Conservation (phyloP, 208 protist genomes). For the Tritrichomonas musculus region DNA sequence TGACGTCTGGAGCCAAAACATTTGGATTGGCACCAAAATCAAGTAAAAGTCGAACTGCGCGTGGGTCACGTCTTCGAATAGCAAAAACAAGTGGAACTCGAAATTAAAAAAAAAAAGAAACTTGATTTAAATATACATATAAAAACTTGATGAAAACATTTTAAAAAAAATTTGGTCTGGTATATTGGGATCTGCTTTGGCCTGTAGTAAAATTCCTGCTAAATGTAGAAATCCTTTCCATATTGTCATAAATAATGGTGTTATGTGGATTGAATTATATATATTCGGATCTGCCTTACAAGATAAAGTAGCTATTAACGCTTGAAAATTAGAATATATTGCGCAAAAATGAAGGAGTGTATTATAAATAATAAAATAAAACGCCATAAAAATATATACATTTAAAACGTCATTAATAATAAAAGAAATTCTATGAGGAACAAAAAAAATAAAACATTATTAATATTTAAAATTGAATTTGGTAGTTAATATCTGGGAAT, state of each 20-base stretch:
- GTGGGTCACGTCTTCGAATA: background rate
- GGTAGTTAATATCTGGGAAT: too few relatives aligned
- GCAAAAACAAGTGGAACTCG: background rate
- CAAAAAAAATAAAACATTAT: too few relatives aligned
- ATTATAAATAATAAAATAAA: background rate
- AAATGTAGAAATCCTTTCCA: conserved; percentile 14
- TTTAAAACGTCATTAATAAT: too few relatives aligned
- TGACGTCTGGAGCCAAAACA: background rate
- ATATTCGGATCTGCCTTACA: background rate
- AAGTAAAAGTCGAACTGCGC: background rate
- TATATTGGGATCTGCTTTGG: background rate
- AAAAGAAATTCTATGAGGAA: too few relatives aligned
- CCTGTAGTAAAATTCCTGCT: background rate
- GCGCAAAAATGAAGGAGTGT: background rate
- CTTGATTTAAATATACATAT: background rate
- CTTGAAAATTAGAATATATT: background rate
- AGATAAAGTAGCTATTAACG: background rate
- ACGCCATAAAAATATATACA: too few relatives aligned
- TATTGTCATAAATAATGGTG: background rate
- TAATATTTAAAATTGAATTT: too few relatives aligned
- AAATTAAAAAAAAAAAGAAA: background rate
- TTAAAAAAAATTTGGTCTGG: background rate
- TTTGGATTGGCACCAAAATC: conserved; percentile 4
- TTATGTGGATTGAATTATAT: background rate
- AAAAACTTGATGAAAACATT: too few relatives aligned